Evolutionary conservation across 176 grass and related monocot genomes (phyloP).

Genomic region (Oryza brachyantha): DNA sequence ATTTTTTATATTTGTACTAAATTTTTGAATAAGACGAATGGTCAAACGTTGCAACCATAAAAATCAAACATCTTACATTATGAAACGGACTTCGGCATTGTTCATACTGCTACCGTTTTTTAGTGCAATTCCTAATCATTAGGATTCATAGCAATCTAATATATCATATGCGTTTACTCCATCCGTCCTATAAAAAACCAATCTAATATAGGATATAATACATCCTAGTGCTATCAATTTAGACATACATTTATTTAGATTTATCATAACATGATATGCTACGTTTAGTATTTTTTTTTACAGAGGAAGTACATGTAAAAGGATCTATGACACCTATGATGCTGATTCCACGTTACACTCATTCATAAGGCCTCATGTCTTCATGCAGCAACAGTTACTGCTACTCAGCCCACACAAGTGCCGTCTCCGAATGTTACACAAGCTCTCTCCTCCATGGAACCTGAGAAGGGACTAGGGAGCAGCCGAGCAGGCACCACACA

Average conservation of each 20-base stretch:
- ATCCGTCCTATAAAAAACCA: too few relatives aligned
- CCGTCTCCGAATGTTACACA: neutral
- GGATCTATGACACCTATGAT: conserved; percentile 24
- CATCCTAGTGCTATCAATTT: too few relatives aligned
- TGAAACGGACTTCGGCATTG: too few relatives aligned
- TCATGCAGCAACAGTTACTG: neutral
- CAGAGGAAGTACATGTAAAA: neutral
- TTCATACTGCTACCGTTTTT: too few relatives aligned
- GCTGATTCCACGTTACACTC: conserved; percentile 15
- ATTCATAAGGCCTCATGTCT: neutral
- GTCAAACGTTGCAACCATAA: too few relatives aligned
- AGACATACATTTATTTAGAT: too few relatives aligned
- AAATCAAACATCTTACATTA: too few relatives aligned
- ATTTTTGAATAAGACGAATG: too few relatives aligned
- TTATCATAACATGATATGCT: too few relatives aligned
- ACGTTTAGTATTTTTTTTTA: too few relatives aligned
- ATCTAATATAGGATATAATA: too few relatives aligned
- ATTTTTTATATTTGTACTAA: too few relatives aligned
- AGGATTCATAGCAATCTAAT: neutral
- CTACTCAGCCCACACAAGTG: neutral
- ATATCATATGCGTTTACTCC: neutral
- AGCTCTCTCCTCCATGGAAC: neutral
- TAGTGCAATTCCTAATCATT: neutral
- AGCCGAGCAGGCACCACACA: conserved; percentile 39
- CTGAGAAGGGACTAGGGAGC: neutral